A percentile compares a stretch with the other conserved stretches of the same genome.
Evolutionary conservation across 306 rosid genomes (phyloP).

Genomic region (Fagus crenata): DNA sequence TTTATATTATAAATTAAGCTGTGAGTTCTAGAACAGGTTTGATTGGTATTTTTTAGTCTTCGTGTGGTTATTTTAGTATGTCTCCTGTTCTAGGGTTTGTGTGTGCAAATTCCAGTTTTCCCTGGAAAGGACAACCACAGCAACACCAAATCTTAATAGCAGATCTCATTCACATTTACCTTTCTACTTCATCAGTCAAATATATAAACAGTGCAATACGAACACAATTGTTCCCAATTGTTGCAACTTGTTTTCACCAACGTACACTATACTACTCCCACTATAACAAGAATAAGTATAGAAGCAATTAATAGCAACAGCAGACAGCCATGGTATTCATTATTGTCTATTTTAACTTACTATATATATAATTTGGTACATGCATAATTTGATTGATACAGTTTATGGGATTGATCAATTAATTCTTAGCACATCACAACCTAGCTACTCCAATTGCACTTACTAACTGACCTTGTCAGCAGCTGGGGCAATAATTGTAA

Average conservation of each 20-base stretch:
- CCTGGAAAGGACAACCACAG: conserved; percentile 37
- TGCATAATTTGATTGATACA: no score
- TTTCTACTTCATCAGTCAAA: conserved; percentile 28
- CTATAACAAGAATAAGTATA: background rate
- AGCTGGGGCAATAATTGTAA: conserved; percentile 16
- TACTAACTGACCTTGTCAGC: background rate
- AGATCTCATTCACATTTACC: conserved; percentile 16
- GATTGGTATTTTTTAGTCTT: no score
- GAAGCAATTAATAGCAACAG: background rate
- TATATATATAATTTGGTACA: no score
- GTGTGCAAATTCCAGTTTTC: conserved; percentile 26
- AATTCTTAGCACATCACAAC: background rate
- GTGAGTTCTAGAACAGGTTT: background rate
- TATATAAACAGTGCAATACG: conserved; percentile 7
- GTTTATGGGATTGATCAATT: background rate
- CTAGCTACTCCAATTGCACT: background rate
- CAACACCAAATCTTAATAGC: conserved; percentile 25
- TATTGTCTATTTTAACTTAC: no score
- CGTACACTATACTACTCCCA: background rate
- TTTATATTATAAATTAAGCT: background rate
- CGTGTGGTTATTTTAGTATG: no score
- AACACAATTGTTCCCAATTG: no score
- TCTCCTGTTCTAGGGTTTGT: conserved; percentile 6
- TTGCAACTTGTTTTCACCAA: background rate
- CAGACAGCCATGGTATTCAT: background rate